Base-by-base conservation (phyloP, 75 land plant species). In the Selaginella moellendorffii region DNA sequence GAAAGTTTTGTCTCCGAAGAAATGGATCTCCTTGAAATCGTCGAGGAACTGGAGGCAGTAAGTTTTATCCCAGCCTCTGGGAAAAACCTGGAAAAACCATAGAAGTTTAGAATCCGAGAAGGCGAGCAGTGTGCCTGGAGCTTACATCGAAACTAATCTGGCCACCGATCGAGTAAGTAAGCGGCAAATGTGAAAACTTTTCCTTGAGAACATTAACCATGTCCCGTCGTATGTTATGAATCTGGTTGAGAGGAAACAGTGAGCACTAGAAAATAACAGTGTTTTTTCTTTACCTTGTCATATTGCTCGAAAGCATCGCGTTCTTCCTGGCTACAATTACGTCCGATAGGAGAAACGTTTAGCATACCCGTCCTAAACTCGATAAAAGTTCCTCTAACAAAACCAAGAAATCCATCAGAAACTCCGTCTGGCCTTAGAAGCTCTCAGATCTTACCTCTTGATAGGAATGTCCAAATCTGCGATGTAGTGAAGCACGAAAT, bases 91-190 rank as follows among this genome's bases (percentile, higher is more conserved):
- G 31, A 76, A 36, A 36, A 5, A 36, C 14, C 5, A 36, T 36
- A 36, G 14, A 36, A 36, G 5, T 5, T 36, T 36, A 36, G 14
- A 5, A 36, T 36, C 14, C 46, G 5, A n/a, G n/a, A n/a, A n/a
- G n/a, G n/a, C n/a, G n/a, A n/a, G n/a, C n/a, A 36, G 46, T 36
- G 46, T 36, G 46, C 46, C 5, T 36, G 14, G 14, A 5, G 79
- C 96, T 81, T 68, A 88, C 98, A 77, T 93, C 98, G 74, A 93
- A 93, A 65, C 98, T 93, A 36, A 93, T 93, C 62, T 93, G 96
- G 62, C 98, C 98, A 61, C 98, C 98, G 62, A 93, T 85, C 2
- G 98, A 93, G 71, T 79, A 93, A 31, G 98, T 88, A 28, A 93
- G 74, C 54, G 81, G 81, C 25, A 83, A 68, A 67, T 85, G 80